phyloP scores from a whole-genome alignment of 176 grass and related monocot species.

The Musa itinerans region DNA sequence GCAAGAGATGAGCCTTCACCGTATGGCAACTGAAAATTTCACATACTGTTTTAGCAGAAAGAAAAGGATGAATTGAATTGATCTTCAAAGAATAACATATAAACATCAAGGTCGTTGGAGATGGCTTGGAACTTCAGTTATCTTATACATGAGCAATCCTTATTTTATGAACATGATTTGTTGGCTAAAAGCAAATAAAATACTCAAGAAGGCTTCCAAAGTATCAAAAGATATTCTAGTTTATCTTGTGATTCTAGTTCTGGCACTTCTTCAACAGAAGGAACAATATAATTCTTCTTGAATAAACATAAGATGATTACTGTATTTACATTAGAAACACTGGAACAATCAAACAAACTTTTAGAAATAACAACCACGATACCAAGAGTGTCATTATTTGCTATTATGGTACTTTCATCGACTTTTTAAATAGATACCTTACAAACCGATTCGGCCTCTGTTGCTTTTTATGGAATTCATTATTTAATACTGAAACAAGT shows the following conservation, averaged over 20 bases:
- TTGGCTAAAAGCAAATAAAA: not conserved
- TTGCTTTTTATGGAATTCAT: not conserved
- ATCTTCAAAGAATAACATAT: not conserved
- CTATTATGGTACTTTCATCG: too few species aligned
- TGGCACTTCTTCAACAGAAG: not conserved
- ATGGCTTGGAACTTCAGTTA: too few species aligned
- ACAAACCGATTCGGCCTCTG: not conserved
- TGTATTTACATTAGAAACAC: not conserved
- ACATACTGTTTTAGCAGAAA: not conserved
- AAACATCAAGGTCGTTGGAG: constrained; percentile 6
- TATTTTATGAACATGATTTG: not conserved
- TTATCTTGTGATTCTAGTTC: not conserved
- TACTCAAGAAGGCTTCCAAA: not conserved
- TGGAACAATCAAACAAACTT: not conserved
- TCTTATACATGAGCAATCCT: not conserved
- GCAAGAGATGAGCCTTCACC: constrained; percentile 42
- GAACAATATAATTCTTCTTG: not conserved
- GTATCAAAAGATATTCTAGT: not conserved
- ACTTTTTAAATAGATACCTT: too few species aligned
- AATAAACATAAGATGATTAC: not conserved
- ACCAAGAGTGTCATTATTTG: too few species aligned
- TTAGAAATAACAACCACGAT: not conserved
- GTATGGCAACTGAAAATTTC: constrained; percentile 36
- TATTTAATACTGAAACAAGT: not conserved
- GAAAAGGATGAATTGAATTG: not conserved